Base-by-base conservation (phyloP, 75 land plant species). In the Pinus tabuliformis region DNA sequence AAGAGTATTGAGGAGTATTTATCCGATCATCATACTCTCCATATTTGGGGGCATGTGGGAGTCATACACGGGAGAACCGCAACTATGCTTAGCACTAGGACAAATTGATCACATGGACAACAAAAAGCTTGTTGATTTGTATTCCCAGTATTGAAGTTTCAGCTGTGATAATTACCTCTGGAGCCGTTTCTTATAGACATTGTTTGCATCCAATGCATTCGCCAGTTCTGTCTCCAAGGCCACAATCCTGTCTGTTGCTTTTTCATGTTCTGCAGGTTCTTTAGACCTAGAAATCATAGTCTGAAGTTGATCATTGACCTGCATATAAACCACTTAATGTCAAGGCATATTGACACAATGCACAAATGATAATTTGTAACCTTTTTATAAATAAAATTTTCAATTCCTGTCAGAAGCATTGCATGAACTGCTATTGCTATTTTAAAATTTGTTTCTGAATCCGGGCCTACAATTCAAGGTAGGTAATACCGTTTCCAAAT, bases 281-380 rank as follows among this genome's bases (percentile, higher is more conserved):
- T 73, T 80, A 58, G 21, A 82, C 77, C 64, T 82, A 33, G 62
- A 59, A n/a, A 82, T 42, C 77, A 56, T 73, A 61, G 37, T 42
- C 60, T 82, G 74, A 56, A 82, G 83, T 62, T 82, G 58, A 54
- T 24, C 84, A 58, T 82, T 82, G 17, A 73, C 83, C 84, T 82
- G 83, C 24, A 71, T 4, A 59, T 21, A 49, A 72, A 72, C 28
- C 71, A 68, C 22, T 17, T 42, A 18, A 39, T 13, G 59, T 73
- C 28, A 54, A 26, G 59, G 17, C 17, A n/a, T 26, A 17, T 56
- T 26, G 28, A 17, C 22, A 45, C 49, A 39, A 20, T 52, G 13
- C 49, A 73, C n/a, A 65, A 26, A 52, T 52, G 59, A 73, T 59
- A 65, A 75, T 3, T 36, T 20, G n/a, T 64, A 12, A 42, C 17